Conservation (phyloP, 305 asterid species). For the Nicotiana rustica region DNA sequence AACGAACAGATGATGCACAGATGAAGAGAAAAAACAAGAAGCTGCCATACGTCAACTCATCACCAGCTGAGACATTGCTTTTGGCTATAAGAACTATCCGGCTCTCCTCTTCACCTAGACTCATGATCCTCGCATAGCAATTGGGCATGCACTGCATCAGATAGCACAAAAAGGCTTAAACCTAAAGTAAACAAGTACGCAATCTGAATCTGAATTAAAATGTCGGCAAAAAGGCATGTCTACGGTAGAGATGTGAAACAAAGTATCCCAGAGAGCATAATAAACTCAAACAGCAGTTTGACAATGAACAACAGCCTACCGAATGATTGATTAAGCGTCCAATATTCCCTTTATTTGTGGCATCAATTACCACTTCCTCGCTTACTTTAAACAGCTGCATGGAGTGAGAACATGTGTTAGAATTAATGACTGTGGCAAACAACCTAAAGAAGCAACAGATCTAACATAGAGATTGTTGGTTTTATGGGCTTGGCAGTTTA, state of each 20-base stretch:
- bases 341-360: conserved; percentile 87
- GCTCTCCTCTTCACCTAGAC: conserved; percentile 76
- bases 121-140: conserved; percentile 92
- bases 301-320: conserved; percentile 55
- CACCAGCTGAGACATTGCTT: conserved; percentile 76
- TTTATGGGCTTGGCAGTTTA: conserved; percentile 12
- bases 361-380: conserved; percentile 93
- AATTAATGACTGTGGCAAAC: conserved; percentile 3
- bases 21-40: conserved; percentile 29
- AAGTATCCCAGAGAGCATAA: neutral
- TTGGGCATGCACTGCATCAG: conserved; percentile 92
- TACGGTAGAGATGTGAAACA: neutral
- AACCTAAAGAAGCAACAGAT: conserved; percentile 16
- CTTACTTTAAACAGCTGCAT: conserved; percentile 96
- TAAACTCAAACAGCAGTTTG: conserved; percentile 9
- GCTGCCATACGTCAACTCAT: conserved; percentile 81
- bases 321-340: conserved; percentile 98
- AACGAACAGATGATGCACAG: neutral
- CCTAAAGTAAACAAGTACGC: neutral
- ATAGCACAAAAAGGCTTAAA: conserved; percentile 25
- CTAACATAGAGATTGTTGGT: neutral
- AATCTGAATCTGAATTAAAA: neutral
- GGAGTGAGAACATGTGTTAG: neutral
- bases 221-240: neutral
- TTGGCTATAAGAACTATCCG: conserved; percentile 88